Conservation (phyloP, 352 stramenopile species). For the Pythium sp. region DNA sequence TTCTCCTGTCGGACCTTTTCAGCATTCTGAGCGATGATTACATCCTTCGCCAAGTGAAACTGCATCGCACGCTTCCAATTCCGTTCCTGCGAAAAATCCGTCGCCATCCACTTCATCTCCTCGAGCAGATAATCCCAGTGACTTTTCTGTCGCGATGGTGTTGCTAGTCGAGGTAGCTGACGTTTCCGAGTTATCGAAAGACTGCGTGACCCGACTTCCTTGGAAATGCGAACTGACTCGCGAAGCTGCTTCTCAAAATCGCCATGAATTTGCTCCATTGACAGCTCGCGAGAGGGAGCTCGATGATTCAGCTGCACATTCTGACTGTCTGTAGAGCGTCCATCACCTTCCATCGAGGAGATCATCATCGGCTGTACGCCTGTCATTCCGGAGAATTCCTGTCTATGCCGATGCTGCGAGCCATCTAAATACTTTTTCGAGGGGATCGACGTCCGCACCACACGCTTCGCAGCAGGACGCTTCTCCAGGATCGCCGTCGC, state of each 20-base stretch:
- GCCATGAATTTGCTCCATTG: slow-evolving; percentile 18
- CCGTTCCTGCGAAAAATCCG: slow-evolving; percentile 95
- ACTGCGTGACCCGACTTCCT: slow-evolving; percentile 36
- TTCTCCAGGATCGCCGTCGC: slow-evolving; percentile 9
- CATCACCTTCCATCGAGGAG: not conserved
- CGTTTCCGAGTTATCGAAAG: slow-evolving; percentile 56
- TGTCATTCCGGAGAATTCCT: slow-evolving; percentile 19
- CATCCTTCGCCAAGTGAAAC: slow-evolving; percentile 56
- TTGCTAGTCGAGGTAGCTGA: slow-evolving; percentile 60
- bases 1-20: slow-evolving; percentile 66
- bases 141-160: slow-evolving; percentile 48
- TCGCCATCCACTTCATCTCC: slow-evolving; percentile 97
- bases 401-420: slow-evolving; percentile 28
- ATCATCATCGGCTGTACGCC: slow-evolving; percentile 6
- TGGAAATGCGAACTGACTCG: slow-evolving; percentile 42
- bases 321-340: not conserved
- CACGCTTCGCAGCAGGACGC: slow-evolving; percentile 19
- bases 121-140: slow-evolving; percentile 95
- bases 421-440: slow-evolving; percentile 45
- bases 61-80: slow-evolving; percentile 93
- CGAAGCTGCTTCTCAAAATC: slow-evolving; percentile 51
- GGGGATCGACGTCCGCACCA: slow-evolving; percentile 37
- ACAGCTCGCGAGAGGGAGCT: slow-evolving; percentile 19
- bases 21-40: slow-evolving; percentile 63
- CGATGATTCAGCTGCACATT: not conserved